These are phyloP conservation scores for Polytolypa hystricis DNA, from an alignment of 2,329 filamentous ascomycete genomes.

Conservation along the genomic window DNA sequence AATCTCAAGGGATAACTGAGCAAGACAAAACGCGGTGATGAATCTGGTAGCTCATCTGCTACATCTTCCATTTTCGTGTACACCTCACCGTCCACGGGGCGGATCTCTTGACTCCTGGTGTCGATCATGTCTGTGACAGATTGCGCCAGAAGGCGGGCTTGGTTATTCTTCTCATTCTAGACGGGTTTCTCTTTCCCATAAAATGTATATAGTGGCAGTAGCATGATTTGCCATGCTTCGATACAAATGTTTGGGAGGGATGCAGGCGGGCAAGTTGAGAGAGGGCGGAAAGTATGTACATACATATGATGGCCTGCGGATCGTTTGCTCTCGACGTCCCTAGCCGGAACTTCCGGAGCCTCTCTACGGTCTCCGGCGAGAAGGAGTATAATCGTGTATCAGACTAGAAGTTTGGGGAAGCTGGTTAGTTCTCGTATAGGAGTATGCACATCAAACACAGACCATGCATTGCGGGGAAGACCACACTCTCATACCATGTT, in stretches of 20 bases:
- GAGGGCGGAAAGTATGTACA: constrained; percentile 51
- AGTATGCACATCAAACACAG: too few species aligned
- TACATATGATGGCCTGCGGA: constrained; percentile 88
- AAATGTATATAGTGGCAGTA: too few species aligned
- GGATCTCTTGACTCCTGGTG: constrained; percentile 80
- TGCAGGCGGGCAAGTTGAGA: constrained; percentile 1
- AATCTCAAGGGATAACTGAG: constrained; percentile 83
- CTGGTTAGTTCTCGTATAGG: not conserved
- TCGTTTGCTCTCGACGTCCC: constrained; percentile 76
- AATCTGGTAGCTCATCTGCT: constrained; percentile 81
- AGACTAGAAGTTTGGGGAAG: constrained; percentile 42
- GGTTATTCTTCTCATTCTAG: constrained; percentile 2
- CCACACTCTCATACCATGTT: too few species aligned
- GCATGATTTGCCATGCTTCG: not conserved
- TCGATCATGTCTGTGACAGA: constrained; percentile 66
- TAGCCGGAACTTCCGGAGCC: constrained; percentile 88
- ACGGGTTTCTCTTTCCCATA: too few species aligned
- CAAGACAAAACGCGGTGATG: constrained; percentile 78
- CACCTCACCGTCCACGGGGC: constrained; percentile 65
- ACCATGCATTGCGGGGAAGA: too few species aligned
- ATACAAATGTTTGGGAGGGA: not conserved
- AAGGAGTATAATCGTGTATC: constrained; percentile 88
- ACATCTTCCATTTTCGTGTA: constrained; percentile 75
- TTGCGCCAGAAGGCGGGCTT: constrained; percentile 11
- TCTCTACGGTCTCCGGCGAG: constrained; percentile 77